Base-by-base conservation (phyloP, 768 basidiomycete species). In the Flagelloscypha sp. region DNA sequence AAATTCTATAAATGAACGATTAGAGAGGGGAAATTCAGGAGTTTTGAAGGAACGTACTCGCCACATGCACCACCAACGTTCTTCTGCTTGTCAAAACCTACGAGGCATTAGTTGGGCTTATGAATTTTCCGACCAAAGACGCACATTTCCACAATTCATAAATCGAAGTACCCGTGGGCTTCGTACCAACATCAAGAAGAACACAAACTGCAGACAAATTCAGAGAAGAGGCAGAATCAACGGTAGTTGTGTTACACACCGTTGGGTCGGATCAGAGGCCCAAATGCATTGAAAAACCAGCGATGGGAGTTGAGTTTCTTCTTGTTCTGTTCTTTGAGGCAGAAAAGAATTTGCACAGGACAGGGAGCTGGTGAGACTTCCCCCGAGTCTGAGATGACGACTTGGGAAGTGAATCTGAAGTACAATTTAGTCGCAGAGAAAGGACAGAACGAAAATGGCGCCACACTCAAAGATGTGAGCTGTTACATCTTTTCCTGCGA, bases 201-300 rank as follows among this genome's bases (percentile, higher is more conserved):
- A 95, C 61, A 49, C 90, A 93, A 35, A 95, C 88, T 82, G 35
- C 5, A 32, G 8, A 22, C 10, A 25, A 41, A 40, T 10, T 32
- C n/a, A 36, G 30, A 45, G 23, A 32, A 24, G 30, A 31, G 9
- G 27, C 27, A 15, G 31, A 43, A 19, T 19, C 12, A 21, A 21
- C 13, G 35, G 40, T 45, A 16, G 31, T 19, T 32, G 20, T 17
- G 32, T 25, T 13, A 38, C 62, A 22, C 33, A 80, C 84, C 83
- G 48, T 90, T 88, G 24, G 90, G 83, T 43, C 79, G 75, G 48
- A 94, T 72, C 38, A 93, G 65, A 17, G 90, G 87, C 15, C 86
- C 85, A 45, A 94, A 86, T 1, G 87, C 92, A 50, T 95, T 95
- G 72, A 95, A 94, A 69, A 94, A 94, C 92, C 92, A 95, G 13